Base-by-base conservation (phyloP, 2,329 filamentous ascomycete species). In the Diplodia scrobiculata region DNA sequence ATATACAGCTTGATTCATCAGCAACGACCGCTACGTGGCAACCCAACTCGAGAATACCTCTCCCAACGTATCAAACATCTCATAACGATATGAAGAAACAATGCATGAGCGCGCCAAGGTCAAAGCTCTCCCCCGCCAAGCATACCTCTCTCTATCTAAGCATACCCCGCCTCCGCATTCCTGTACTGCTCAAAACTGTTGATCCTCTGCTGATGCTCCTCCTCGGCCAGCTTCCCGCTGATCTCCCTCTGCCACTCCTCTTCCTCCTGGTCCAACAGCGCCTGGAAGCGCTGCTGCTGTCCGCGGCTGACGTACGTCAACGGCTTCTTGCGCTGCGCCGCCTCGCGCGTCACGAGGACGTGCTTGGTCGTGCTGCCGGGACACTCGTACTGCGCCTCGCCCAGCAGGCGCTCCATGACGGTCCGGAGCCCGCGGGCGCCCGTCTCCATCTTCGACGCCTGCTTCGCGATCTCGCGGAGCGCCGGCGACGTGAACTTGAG, bases 401-500 rank as follows among this genome's bases (percentile, higher is more conserved):
- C 75, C 5, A 83, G 75, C 51, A 83, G 68, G 21, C 81, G 73
- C 68, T 83, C 81, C 68, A 83, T 76, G 14, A 83, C 80, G 2
- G 80, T 81, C 1, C 80, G 77, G 19, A 83, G 70, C 2, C 79
- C 81, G 32, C 81, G 75, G 1, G 81, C 81, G 2, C 95, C 95
- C 0, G 94, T 97, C 1, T 86, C 87, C 83, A 89, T 89, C 14
- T 80, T 80, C 63, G 83, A 79, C 1, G 86, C 87, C 32, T 89
- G 89, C 68, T 88, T 85, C 2, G 95, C 94, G 67, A 99, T 87
- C 60, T 91, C 90, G 68, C 88, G 84, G n/a, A 98, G 80, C 0
- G 94, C 90, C 6, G 87, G 87, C 3, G 87, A 89, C 0, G 94
- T 97, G 79, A 98, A 96, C 70, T 86, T 87, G 2, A 99, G 82